phyloP scores from a whole-genome alignment of 495 filamentous ascomycete species.

The Penicillium roqueforti region DNA sequence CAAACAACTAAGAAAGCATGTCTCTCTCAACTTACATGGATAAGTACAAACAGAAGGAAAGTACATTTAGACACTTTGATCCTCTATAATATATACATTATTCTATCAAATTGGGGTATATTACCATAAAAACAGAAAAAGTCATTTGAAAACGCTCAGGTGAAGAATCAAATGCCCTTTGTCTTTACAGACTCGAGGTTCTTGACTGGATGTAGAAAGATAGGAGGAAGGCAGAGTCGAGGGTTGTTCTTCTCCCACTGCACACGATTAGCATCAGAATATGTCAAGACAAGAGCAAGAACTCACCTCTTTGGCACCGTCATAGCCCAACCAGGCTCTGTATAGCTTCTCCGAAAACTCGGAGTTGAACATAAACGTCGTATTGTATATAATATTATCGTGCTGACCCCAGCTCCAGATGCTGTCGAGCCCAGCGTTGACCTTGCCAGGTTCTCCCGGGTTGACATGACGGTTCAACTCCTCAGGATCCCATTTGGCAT shows the following conservation, averaged over 20 bases:
- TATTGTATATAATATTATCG: constrained; percentile 16
- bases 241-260: constrained; percentile 51
- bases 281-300: not conserved
- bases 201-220: constrained; percentile 54
- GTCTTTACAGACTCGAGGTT: constrained; percentile 24
- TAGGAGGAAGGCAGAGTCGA: constrained; percentile 51
- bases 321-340: constrained; percentile 59
- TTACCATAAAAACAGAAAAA: not conserved
- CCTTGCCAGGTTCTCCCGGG: constrained; percentile 29
- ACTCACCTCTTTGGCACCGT: constrained; percentile 41
- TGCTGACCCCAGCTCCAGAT: constrained; percentile 20
- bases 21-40: not conserved
- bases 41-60: not conserved
- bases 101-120: not conserved
- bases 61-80: too few relatives aligned
- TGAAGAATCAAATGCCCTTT: not conserved
- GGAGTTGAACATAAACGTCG: constrained; percentile 37
- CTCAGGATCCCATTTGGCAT: constrained; percentile 52
- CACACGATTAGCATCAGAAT: constrained; percentile 1
- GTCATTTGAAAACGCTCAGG: not conserved
- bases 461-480: constrained; percentile 62
- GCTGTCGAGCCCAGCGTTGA: constrained; percentile 16
- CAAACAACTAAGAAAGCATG: not conserved
- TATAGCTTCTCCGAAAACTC: constrained; percentile 53
- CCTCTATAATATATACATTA: not conserved